phyloP scores from a whole-genome alignment of 306 rosid genomes.

The Carpinus viminea region DNA sequence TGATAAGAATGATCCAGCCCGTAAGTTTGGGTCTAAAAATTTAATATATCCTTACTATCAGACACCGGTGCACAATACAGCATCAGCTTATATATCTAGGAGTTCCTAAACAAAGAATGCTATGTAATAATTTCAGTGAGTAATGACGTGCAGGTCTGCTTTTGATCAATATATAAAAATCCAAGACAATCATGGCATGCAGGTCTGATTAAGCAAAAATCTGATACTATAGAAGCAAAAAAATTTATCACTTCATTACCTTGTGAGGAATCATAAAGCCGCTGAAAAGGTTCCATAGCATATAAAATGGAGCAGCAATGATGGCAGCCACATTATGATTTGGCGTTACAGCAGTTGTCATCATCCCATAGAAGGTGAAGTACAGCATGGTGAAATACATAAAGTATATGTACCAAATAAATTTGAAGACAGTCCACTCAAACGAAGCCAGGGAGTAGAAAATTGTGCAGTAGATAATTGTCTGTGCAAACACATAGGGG shows the following conservation, averaged over 20 bases:
- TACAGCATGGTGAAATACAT: conserved; percentile 95
- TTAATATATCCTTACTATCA: not conserved
- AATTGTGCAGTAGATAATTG: conserved; percentile 74
- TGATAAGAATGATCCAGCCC: not conserved
- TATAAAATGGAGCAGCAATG: conserved; percentile 92
- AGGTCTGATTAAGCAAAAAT: conserved; percentile 12
- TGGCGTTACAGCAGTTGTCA: conserved; percentile 98
- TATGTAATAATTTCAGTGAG: not conserved
- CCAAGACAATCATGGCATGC: not conserved
- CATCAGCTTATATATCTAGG: not conserved
- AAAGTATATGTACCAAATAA: conserved; percentile 87
- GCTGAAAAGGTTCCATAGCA: conserved; percentile 99
- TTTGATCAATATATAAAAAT: not conserved
- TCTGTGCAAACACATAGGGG: conserved; percentile 89
- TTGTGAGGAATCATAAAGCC: conserved; percentile 98
- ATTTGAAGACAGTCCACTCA: conserved; percentile 74
- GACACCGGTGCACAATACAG: not conserved
- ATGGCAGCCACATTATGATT: conserved; percentile 93
- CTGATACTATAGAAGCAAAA: conserved; percentile 10
- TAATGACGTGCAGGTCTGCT: not conserved
- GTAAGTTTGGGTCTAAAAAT: not conserved
- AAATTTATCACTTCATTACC: conserved; percentile 50
- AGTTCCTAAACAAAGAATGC: conserved; percentile 3
- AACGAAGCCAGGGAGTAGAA: conserved; percentile 89
- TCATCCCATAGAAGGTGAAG: conserved; percentile 98